Base-by-base conservation (phyloP, 2,329 filamentous ascomycete genomes). In the Fusarium bulbicola region DNA sequence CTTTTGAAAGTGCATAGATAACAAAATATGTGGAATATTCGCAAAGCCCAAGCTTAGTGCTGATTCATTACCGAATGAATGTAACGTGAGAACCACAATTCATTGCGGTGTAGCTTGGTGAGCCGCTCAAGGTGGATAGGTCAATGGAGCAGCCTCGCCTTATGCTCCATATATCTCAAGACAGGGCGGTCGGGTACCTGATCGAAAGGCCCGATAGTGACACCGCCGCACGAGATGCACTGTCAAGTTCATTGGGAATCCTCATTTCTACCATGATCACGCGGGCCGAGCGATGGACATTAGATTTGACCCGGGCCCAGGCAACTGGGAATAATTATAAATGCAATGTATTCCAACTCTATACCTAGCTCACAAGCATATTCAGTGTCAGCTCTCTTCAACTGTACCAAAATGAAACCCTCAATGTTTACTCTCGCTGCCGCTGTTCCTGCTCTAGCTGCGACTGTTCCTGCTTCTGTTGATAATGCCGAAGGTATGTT, bases 261-360 rank as follows among this genome's bases (percentile, higher is more conserved):
- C 16, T 43, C 24, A 37, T 43, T 16, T 37, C 30, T 12, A 5
- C 13, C 3, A 6, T 15, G 18, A 30, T 43, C 7, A 36, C 26
- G 34, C 15, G 6, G 3, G 6, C 2, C 3, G 0, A 30, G 5
- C 0, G 24, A 1, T 32, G 16, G 14, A 8, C 2, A n/a, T 12
- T 5, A 7, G 7, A 21, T 24, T 36, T 28, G 7, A 16, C 6
- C 9, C 6, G 11, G n/a, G 1, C 14, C 5, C 9, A 30, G 0
- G 21, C 1, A 16, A 2, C 2, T 40, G 7, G 2, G 42, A 30
- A 36, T 34, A 20, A 11, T 12, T 46, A 62, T 57, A 62, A 46
- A 62, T 57, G 32, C 0, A 32, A 32, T 2, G 32, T n/a, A 21
- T 16, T n/a, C 21, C 42, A 5, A 32, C 2, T 62, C 16, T n/a